Evolutionary conservation across 345 rosid species (phyloP).

Genomic region (Clausena lansium): DNA sequence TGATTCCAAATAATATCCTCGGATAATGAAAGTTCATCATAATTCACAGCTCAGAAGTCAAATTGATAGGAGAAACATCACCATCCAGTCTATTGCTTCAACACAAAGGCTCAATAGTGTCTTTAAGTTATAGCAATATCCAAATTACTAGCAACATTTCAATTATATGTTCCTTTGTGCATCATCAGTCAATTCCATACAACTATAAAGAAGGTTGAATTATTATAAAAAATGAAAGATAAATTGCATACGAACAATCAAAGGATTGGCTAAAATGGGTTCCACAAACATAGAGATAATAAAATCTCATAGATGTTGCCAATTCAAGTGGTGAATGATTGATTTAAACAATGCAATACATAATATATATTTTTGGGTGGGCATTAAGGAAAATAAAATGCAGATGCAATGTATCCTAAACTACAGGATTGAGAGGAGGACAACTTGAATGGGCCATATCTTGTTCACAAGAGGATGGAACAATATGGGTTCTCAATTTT

Average conservation of each 20-base stretch:
- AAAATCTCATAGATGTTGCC: conserved; percentile 41
- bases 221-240: background rate
- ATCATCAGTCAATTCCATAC: conserved; percentile 5
- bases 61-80: conserved; percentile 16
- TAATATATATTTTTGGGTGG: background rate
- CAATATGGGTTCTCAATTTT: conserved; percentile 33
- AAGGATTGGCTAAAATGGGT: conserved; percentile 19
- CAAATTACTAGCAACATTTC: conserved; percentile 1
- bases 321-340: conserved; percentile 34
- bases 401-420: conserved; percentile 42
- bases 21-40: background rate
- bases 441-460: conserved; percentile 51
- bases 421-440: conserved; percentile 20
- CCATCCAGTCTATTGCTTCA: conserved; percentile 20
- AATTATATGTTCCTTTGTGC: background rate
- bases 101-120: conserved; percentile 12
- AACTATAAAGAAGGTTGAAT: conserved; percentile 5
- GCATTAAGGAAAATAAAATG: background rate
- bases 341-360: conserved; percentile 7
- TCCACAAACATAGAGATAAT: conserved; percentile 23
- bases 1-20: background rate
- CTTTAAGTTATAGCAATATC: background rate
- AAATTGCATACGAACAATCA: conserved; percentile 20
- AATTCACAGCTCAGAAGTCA: conserved; percentile 18
- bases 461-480: conserved; percentile 35